A percentile compares a stretch with the other conserved stretches of the same genome.
Evolutionary conservation across 2,329 filamentous ascomycete genomes (phyloP).

Genomic region (Tolypocladium tropicale): DNA sequence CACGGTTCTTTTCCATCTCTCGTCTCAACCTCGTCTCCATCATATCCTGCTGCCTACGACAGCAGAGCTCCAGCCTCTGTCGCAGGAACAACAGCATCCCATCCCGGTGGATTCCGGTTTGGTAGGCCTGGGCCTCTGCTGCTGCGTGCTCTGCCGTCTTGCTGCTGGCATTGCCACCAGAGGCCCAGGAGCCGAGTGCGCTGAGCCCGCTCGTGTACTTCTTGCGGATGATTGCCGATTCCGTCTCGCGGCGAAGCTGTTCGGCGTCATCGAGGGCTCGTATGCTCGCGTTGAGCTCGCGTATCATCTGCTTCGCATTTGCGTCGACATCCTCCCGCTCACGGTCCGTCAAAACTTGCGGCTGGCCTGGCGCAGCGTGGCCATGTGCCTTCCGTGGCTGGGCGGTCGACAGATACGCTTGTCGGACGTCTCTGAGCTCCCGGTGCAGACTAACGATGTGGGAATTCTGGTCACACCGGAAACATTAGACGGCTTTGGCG

Average conservation of each 20-base stretch:
- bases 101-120: conserved; percentile 62
- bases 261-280: conserved; percentile 72
- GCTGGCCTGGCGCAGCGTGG: conserved; percentile 31
- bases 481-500: background rate
- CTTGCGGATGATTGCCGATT: conserved; percentile 58
- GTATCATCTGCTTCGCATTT: conserved; percentile 74
- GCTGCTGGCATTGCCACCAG: conserved; percentile 38
- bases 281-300: conserved; percentile 76
- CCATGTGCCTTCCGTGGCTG: conserved; percentile 49
- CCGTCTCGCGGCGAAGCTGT: conserved; percentile 67
- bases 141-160: conserved; percentile 55
- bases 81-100: conserved; percentile 76
- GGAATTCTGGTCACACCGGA: conserved; percentile 51
- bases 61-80: conserved; percentile 64
- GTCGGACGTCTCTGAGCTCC: conserved; percentile 75
- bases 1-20: conserved; percentile 83
- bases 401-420: conserved; percentile 81
- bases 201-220: conserved; percentile 59
- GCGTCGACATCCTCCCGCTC: conserved; percentile 83
- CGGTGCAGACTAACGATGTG: conserved; percentile 72
- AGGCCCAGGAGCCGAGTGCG: conserved; percentile 54
- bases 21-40: conserved; percentile 81
- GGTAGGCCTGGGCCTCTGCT: conserved; percentile 61
- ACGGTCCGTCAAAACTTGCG: conserved; percentile 59
- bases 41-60: conserved; percentile 75